Evolutionary conservation across 1,284 basidiomycete species (phyloP), one percentile per base, ranked within the genome.

Genomic region (Naganishia liquefaciens): DNA sequence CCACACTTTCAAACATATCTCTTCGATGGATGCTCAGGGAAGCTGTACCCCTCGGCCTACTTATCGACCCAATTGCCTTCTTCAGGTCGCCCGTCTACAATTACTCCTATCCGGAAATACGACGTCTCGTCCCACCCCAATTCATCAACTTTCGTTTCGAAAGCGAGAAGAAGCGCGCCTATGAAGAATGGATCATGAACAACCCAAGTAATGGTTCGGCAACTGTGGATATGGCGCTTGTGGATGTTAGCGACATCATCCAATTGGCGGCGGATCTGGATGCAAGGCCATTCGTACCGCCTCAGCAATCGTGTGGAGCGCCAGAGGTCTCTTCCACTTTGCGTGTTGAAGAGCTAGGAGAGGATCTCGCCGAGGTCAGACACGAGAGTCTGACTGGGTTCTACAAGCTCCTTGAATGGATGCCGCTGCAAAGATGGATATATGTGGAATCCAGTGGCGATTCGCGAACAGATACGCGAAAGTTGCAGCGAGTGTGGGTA

Each of bases 21-120:
- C 68, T 77, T 55, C 69, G 75, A 54, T 75, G 69, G 70, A 74
- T 73, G 75, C 60, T 77, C n/a, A 68, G 72, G 9, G 72, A 77
- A 67, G 72, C 72, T 2, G 70, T 67, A 25, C 63, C 63, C 1
- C 70, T 69, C 42, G 72, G 71, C 23, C 60, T 72, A 21, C 43
- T 46, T n/a, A 47, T 63, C 30, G 62, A 63, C 62, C 33, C 52
- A 15, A 42, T 54, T 23, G 62, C 62, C n/a, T 30, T 63, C 30
- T 54, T 63, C 52, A 44, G 28, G 25, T 63, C 62, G 2, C 37
- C 43, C 3, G 53, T 63, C 7, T 63, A 63, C 62, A 63, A 63
- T 42, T 50, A 52, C 40, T 40, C 39, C 9, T 63, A 63, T 33
- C 62, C 62, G 15, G 53, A 52, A 19, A 44, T 63, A 5, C 39